Evolutionary conservation across 768 basidiomycete genomes (phyloP), one percentile per base, ranked within the genome.

Genomic region (Suillus fuscotomentosus): DNA sequence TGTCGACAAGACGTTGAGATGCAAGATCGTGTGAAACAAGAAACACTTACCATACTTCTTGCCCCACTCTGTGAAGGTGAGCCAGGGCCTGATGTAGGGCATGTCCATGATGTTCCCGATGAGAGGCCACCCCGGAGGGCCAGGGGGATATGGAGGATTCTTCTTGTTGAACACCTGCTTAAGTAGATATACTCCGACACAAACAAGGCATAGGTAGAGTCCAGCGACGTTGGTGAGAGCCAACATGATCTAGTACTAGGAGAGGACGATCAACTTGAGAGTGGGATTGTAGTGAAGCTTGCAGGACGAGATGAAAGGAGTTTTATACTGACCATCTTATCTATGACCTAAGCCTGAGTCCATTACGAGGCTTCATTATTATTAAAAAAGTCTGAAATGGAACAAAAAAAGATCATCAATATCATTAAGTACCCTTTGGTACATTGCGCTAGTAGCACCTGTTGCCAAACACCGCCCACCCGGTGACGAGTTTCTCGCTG

Each of bases 61-160:
- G 2, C 79, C 82, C 83, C 83, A 84, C 27, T 78, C 71, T 2
- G 78, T 47, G 60, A 82, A 83, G 24, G 77, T 78, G 54, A 82
- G 62, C 82, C 83, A 84, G 53, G 80, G 80, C 57, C 79, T 81
- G 39, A 68, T 63, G 31, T 78, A 73, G 31, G 84, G 84, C 80
- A 84, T 81, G 62, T 84, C 82, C 1, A 82, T 71, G 8, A 85
- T 69, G 61, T 85, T 85, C 20, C 81, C 83, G 36, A 85, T 63
- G 9, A 85, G 55, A 7, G 83, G 83, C 43, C 78, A 69, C 34
- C 74, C 75, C 55, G 73, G 78, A 10, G 84, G 84, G 4, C 84
- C 84, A 1, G 84, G 84, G 22, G 84, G 84, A 45, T 80, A 70
- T 8, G 71, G 70, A 17, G 61, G 69, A 3, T 61, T 65, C 38